Base-by-base conservation (phyloP, 2,329 filamentous ascomycete genomes). In the Orbilia ellipsospora region DNA sequence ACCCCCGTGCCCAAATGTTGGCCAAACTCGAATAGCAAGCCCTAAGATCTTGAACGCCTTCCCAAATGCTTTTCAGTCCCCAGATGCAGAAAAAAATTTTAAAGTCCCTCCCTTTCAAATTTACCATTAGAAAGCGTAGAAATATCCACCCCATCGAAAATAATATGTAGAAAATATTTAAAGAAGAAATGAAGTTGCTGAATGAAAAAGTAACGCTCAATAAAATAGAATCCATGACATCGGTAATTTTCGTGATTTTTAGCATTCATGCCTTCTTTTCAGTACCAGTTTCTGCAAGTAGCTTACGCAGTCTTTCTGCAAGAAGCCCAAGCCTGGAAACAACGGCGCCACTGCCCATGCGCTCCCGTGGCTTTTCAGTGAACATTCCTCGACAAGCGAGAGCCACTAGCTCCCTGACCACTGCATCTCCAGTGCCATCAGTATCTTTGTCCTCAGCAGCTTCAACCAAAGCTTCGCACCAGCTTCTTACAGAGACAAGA, bases 351-450 rank as follows among this genome's bases (percentile, higher is more conserved):
- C 66, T 72, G 5, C 67, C 73, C 61, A 72, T 70, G 23, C 73
- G 51, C 26, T 72, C 67, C 18, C 57, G 56, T 4, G 73, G 73
- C 18, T 67, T 70, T 36, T 77, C 73, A 12, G 23, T 60, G 16
- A 77, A 72, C 73, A 77, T 77, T 6, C 67, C 73, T 44, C 73
- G 59, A 44, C 73, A 77, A 44, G 64, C 68, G 48, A 77, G 66
- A 10, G 61, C 52, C 16, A 72, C 20, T 0, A 77, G 45, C 13
- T 77, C 73, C 40, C 67, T 56, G 26, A 77, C 73, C 2, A 77
- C 73, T 13, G 67, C 67, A 18, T 72, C 73, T 15, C 67, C 66
- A 7, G 66, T 77, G 16, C 73, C 67, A 26, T 77, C 73, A 12
- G 23, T 31, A 62, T 77, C 73, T 54, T 77, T 77, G 8, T 77